These are phyloP conservation scores for Pseudogymnoascus sp. DNA, from an alignment of 2,329 filamentous ascomycete genomes.

Conservation along the genomic window DNA sequence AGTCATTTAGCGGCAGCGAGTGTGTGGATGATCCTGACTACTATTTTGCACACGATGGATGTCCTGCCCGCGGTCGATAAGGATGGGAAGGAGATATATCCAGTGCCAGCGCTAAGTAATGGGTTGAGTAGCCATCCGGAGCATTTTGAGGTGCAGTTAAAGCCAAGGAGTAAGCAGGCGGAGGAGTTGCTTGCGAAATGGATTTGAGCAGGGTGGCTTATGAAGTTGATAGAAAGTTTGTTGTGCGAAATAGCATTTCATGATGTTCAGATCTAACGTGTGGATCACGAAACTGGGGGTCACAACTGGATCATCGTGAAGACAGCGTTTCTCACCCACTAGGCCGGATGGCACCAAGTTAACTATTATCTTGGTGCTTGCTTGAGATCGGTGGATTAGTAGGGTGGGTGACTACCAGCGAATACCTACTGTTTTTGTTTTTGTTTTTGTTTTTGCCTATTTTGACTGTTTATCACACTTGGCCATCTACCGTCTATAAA, in stretches of 20 bases:
- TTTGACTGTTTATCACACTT: no score
- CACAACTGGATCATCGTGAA: no score
- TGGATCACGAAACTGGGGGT: no score
- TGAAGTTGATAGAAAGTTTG: neutral
- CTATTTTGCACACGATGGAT: slow-evolving; percentile 32
- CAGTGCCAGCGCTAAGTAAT: slow-evolving; percentile 18
- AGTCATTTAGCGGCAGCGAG: slow-evolving; percentile 40
- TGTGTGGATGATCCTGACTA: slow-evolving; percentile 34
- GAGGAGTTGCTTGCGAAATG: neutral
- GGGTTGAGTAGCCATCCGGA: slow-evolving; percentile 3
- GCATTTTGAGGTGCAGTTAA: neutral
- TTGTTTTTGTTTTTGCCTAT: no score
- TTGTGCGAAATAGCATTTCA: neutral
- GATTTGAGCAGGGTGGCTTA: neutral
- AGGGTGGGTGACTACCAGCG: no score
- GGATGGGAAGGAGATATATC: slow-evolving; percentile 29
- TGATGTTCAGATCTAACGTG: neutral
- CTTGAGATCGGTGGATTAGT: no score
- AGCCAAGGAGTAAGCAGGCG: neutral
- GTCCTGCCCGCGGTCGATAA: slow-evolving; percentile 29
- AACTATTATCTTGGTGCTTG: no score
- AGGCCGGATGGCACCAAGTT: no score
- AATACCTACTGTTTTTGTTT: no score
- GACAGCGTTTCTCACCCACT: no score
- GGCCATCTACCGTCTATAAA: no score